These are phyloP conservation scores for Candida ponderosae DNA, from an alignment of 805 yeast species.

Conservation along the genomic window DNA sequence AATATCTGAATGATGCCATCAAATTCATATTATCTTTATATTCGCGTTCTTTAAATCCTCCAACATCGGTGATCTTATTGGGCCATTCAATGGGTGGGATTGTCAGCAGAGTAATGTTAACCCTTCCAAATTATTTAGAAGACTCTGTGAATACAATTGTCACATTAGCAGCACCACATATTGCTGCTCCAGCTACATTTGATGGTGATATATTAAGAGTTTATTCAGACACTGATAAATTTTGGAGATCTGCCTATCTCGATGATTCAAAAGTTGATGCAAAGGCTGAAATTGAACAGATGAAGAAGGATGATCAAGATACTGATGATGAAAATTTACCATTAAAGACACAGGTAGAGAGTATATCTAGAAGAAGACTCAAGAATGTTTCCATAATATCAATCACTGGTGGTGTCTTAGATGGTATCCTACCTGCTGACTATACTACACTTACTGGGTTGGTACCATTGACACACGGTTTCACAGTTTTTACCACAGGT, in stretches of 20 bases:
- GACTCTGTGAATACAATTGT: constrained; percentile 76
- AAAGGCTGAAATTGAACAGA: no score
- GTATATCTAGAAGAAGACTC: constrained; percentile 38
- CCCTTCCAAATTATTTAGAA: constrained; percentile 65
- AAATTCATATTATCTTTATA: constrained; percentile 68
- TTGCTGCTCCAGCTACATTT: constrained; percentile 86
- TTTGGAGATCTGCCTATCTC: constrained; percentile 64
- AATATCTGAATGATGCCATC: constrained; percentile 83
- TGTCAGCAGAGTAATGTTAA: constrained; percentile 78
- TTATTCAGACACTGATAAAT: constrained; percentile 66
- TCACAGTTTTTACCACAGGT: constrained; percentile 77
- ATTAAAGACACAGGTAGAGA: no score
- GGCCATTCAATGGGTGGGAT: constrained; percentile 99
- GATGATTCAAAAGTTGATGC: constrained; percentile 16
- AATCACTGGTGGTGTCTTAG: constrained; percentile 82
- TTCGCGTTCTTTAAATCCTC: constrained; percentile 28
- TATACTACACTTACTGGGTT: constrained; percentile 69
- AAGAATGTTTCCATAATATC: constrained; percentile 65
- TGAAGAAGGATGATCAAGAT: no score
- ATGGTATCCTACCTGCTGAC: constrained; percentile 81
- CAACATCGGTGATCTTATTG: constrained; percentile 65
- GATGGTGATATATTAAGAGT: constrained; percentile 79
- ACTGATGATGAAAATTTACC: constrained; percentile 5
- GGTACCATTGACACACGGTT: constrained; percentile 69
- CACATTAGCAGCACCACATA: constrained; percentile 87